Evolutionary conservation across 2,329 filamentous ascomycete genomes (phyloP), one percentile per base, ranked within the genome.

Genomic region (Didymella arachidicola): DNA sequence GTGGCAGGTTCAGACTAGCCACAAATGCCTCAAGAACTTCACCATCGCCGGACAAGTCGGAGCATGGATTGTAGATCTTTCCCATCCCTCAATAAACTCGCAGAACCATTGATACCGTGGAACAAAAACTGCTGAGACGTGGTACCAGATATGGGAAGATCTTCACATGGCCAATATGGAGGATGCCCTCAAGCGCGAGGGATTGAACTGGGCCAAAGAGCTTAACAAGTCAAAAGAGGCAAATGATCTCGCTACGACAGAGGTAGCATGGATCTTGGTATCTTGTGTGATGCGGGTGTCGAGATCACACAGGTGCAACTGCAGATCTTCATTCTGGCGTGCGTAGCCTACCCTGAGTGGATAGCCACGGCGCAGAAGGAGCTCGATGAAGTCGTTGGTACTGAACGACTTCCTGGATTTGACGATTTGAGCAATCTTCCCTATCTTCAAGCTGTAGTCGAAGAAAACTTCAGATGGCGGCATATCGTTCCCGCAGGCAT

Each of bases 11-110:
- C 41, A 61, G 14, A 59, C 47, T 0, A 64, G 56, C 18, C 59
- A 65, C 16, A 29, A 62, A 25, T 60, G 56, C 12, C 26, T 69
- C 1, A 36, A 64, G 14, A 69, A 68, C 38, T 58, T 70, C 10
- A 42, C 43, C 8, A 18, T 39, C n/a, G 51, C 51, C 3, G 51
- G 52, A 12, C 69, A 75, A 39, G 66, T 77, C 0, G 77, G 79
- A 3, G 65, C 67, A 0, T 75, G 75, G 64, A 62, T 81, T 1
- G 79, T 80, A 1, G 81, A 83, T 57, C 68, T 74, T 68, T 83
- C 29, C 81, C 81, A 0, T 38, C 69, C 4, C 73, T 83, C 1
- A 79, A 82, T 50, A 18, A 67, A 27, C 69, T 83, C 1, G 81
- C 81, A 0, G 53, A 46, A 0, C 59, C 60, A 8, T 61, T 82